Base-by-base conservation (phyloP, 2,329 filamentous ascomycete genomes). In the Ascocoryne sarcoides region DNA sequence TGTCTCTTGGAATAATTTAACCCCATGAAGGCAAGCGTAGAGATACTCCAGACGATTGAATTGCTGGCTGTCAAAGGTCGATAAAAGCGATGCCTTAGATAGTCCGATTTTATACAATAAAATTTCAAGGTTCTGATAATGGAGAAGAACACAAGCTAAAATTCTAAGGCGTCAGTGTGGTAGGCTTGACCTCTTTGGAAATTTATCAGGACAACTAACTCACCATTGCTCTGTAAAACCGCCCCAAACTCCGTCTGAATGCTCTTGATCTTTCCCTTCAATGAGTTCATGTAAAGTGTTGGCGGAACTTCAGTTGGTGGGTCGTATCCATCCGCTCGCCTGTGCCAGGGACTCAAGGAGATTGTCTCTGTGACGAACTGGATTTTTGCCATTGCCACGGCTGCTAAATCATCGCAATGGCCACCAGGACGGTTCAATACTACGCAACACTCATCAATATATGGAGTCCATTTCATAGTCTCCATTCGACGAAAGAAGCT, bases 401-500 rank as follows among this genome's bases (percentile, higher is more conserved):
- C 43, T 30, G 3, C 37, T 5, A 18, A 40, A 17, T 52, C 46
- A 14, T 40, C 31, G 4, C 15, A 28, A 23, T 44, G 32, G 3
- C 23, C 10, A 1, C 21, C 20, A 9, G 37, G 19, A 4, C 32
- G 20, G 14, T 28, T 23, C 3, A 53, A n/a, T 10, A 37, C n/a
- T 21, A 39, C 26, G 15, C 44, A 49, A 18, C 43, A 51, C 18
- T 51, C 40, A 15, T 53, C 46, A 4, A 45, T 9, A 16, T 51
- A 51, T n/a, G 39, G 18, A 1, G 46, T 39, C 32, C 39, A 43
- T 23, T 14, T 20, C 5, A 42, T 28, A 30, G 37, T 17, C 3
- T 53, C 50, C 4, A 42, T n/a, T 28, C 43, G 36, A n/a, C 42
- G 44, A 30, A 49, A 51, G 14, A 45, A 54, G 21, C 28, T 51